Percentiles rank a stretch among this genome's conserved stretches.
Conservation (phyloP, 2,329 filamentous ascomycete genomes). For the Aspergillus pseudoglaucus region DNA sequence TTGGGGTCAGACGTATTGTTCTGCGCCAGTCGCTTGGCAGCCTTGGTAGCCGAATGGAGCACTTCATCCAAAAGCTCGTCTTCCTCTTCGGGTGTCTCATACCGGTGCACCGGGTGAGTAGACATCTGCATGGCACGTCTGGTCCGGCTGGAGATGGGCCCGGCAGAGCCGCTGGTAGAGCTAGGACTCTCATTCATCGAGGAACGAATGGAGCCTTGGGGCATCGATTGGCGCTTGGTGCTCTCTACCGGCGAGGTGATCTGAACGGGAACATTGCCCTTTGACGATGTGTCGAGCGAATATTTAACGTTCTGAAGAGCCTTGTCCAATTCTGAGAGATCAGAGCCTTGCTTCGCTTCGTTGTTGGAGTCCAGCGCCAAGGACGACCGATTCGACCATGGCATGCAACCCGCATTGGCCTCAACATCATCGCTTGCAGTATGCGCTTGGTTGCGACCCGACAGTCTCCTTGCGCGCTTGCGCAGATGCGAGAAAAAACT, state of each 20-base stretch:
- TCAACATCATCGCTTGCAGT: slow-evolving; percentile 83
- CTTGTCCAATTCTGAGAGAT: slow-evolving; percentile 56
- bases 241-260: slow-evolving; percentile 25
- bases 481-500: slow-evolving; percentile 97
- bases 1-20: slow-evolving; percentile 39
- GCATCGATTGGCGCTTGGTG: slow-evolving; percentile 36
- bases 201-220: slow-evolving; percentile 25
- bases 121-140: slow-evolving; percentile 66
- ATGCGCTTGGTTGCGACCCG: slow-evolving; percentile 78
- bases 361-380: slow-evolving; percentile 63
- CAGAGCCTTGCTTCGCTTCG: slow-evolving; percentile 41
- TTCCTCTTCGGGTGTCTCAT: slow-evolving; percentile 93
- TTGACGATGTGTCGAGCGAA: slow-evolving; percentile 45
- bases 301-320: slow-evolving; percentile 56
- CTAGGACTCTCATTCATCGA: slow-evolving; percentile 22
- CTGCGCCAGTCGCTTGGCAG: slow-evolving; percentile 63
- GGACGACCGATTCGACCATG: slow-evolving; percentile 82
- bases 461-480: slow-evolving; percentile 86
- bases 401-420: slow-evolving; percentile 83
- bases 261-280: slow-evolving; percentile 33
- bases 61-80: slow-evolving; percentile 92
- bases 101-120: slow-evolving; percentile 68
- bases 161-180: slow-evolving; percentile 19
- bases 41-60: slow-evolving; percentile 67
- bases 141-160: slow-evolving; percentile 70